Evolutionary conservation across 345 rosid genomes (phyloP), one percentile per base, ranked within the genome.

Genomic region (Populus simonii): DNA sequence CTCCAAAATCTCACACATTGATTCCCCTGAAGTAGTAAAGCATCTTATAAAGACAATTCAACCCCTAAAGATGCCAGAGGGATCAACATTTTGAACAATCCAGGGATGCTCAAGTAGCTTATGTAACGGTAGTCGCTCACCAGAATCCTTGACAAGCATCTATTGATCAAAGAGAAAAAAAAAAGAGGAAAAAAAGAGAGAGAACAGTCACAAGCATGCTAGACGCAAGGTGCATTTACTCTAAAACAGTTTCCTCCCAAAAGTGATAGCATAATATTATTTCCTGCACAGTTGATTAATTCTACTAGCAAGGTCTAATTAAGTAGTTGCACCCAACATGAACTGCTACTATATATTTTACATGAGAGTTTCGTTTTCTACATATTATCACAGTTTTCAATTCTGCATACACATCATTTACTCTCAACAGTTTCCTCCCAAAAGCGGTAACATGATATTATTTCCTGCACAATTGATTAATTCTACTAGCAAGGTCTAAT

Each of bases 91-190:
- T 78, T 94, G 98, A 75, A 90, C 85, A 77, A 96, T 91, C 99
- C 98, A 96, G 0, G 98, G 94, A 78, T 96, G 99, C 89, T 94
- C 97, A 5, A 96, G 93, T 78, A 96, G 89, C 80, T 90, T 96
- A 82, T 91, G 96, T 33, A 94, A 65, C 25, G 97, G 97, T 80
- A 96, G 82, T 66, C 99, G 98, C 78, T 86, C 74, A 0, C 88
- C 79, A 72, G 94, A 90, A 33, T 92, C 98, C 97, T 91, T 96
- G 73, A 92, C 94, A 69, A 96, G 99, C 98, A 96, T 96, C 99
- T 96, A 83, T 70, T 41, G 66, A 25, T 5, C 23, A 35, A 39
- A 69, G 20, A 6, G 66, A 20, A 1, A 12, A 18, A 61, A 51
- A 53, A 53, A 18, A 51, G 2, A 18, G 2, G 18, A 1, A 51